Conservation (phyloP, 192 early-diverging fungal genomes). For the Rhizophlyctis rosea region DNA sequence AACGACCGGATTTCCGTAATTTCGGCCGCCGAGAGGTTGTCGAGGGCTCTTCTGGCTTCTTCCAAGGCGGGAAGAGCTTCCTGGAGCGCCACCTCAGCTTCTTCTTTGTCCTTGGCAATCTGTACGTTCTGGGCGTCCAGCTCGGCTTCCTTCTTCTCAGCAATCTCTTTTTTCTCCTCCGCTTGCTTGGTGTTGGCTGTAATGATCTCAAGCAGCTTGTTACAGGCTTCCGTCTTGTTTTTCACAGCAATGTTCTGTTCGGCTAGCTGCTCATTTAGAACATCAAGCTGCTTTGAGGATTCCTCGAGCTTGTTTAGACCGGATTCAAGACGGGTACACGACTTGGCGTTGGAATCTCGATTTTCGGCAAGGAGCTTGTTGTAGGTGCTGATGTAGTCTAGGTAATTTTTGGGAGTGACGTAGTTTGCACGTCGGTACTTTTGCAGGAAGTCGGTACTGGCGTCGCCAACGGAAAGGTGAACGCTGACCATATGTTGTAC, state of each 20-base stretch:
- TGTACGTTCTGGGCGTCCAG: constrained; percentile 53
- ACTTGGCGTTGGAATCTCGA: constrained; percentile 48
- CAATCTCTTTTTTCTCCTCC: constrained; percentile 60
- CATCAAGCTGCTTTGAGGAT: constrained; percentile 56
- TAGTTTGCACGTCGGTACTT: constrained; percentile 59
- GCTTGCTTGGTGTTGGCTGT: constrained; percentile 56
- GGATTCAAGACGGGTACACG: constrained; percentile 52
- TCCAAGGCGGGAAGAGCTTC: constrained; percentile 60
- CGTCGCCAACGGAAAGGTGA: constrained; percentile 51
- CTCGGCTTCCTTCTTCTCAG: constrained; percentile 55
- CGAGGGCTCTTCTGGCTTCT: constrained; percentile 52
- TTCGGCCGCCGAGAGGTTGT: constrained; percentile 55
- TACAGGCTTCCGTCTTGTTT: constrained; percentile 62
- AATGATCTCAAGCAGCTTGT: constrained; percentile 61
- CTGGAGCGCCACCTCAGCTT: constrained; percentile 59
- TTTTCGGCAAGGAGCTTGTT: constrained; percentile 56
- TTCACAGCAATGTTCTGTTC: constrained; percentile 62
- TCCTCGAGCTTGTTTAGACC: constrained; percentile 59
- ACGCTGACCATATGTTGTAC: constrained; percentile 61
- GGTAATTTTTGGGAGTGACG: constrained; percentile 61
- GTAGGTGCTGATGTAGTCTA: constrained; percentile 61
- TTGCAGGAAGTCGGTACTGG: constrained; percentile 52
- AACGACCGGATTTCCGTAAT: constrained; percentile 63
- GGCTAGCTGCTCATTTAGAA: constrained; percentile 54
- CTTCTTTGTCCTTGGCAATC: constrained; percentile 67